phyloP scores from a whole-genome alignment of 257 asterid genomes.

The Handroanthus guayacan region DNA sequence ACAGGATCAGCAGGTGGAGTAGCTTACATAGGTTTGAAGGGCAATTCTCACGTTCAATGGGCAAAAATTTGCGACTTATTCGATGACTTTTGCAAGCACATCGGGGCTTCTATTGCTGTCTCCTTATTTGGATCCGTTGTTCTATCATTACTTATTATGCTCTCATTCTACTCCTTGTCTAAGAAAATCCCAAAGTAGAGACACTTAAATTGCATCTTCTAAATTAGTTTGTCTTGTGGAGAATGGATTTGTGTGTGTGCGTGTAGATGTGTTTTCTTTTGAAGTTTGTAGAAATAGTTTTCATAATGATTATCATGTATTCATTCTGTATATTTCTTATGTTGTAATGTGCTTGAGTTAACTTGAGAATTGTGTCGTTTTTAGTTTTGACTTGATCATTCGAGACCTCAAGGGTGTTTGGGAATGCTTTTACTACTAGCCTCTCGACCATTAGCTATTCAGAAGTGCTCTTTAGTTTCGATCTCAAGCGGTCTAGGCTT shows the following conservation, averaged over 20 bases:
- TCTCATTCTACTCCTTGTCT: slow-evolving; percentile 63
- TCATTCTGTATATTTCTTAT: slow-evolving; percentile 24
- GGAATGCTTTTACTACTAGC: neutral
- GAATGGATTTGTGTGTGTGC: slow-evolving; percentile 40
- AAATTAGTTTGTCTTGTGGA: neutral
- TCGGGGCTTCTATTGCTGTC: slow-evolving; percentile 62
- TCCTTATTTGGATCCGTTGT: slow-evolving; percentile 61
- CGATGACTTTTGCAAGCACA: slow-evolving; percentile 63
- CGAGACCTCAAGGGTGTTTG: neutral
- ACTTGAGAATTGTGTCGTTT: neutral
- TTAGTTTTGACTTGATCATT: neutral
- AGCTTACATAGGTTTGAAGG: slow-evolving; percentile 75
- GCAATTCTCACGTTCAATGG: slow-evolving; percentile 68
- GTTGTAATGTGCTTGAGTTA: neutral
- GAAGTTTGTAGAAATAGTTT: slow-evolving; percentile 30
- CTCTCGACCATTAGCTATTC: too few relatives aligned
- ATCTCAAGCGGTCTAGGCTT: neutral
- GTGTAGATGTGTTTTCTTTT: slow-evolving; percentile 37
- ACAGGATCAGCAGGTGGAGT: slow-evolving; percentile 84
- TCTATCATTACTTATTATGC: slow-evolving; percentile 59
- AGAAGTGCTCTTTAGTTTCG: too few relatives aligned
- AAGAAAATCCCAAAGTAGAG: slow-evolving; percentile 69
- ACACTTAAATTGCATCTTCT: neutral
- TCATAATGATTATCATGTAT: neutral
- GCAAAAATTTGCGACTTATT: slow-evolving; percentile 57